Evolutionary conservation across 257 asterid species (phyloP), one percentile per base, ranked within the genome.

Genomic region (Nemophila menziesii): DNA sequence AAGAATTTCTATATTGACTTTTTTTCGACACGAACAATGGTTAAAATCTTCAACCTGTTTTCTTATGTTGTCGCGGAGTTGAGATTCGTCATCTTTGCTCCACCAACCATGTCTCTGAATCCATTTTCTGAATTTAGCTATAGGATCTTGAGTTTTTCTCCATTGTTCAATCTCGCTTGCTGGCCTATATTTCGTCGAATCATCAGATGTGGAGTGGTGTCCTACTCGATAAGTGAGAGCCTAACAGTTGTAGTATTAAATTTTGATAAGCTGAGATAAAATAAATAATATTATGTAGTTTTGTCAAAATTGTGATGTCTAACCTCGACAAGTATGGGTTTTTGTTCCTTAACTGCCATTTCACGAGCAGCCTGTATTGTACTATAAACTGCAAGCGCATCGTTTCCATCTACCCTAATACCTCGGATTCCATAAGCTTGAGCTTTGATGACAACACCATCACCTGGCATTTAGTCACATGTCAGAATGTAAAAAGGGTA

Each of bases 181-280:
- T 5, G 90, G 36, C 23, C 98, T 75, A 17, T 89, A 89, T 63
- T 78, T 89, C 53, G 98, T 89, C 15, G 98, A 89, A 45, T 87
- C 95, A 43, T 84, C 95, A 0, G 97, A 83, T 11, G 95, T 84
- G 2, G 97, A 80, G 68, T 84, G 95, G 68, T 89, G 97, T 5
- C 95, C 81, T 5, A 80, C 93, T 46, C 95, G 70, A 55, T 89
- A 89, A 1, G 94, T 69, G 8, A 84, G 75, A 46, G 89, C 80
- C 93, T 87, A 44, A 34, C n/a, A 2, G n/a, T n/a, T n/a, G n/a
- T n/a, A n/a, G n/a, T n/a, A n/a, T n/a, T n/a, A n/a, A n/a, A n/a
- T n/a, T n/a, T n/a, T n/a, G n/a, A n/a, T n/a, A n/a, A n/a, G n/a
- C n/a, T n/a, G n/a, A n/a, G n/a, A n/a, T n/a, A n/a, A n/a, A n/a